Percentiles rank a stretch among this genome's conserved stretches.
These are phyloP conservation scores for Backusella westeae DNA, from an alignment of 192 early-diverging fungal species.

Conservation along the genomic window DNA sequence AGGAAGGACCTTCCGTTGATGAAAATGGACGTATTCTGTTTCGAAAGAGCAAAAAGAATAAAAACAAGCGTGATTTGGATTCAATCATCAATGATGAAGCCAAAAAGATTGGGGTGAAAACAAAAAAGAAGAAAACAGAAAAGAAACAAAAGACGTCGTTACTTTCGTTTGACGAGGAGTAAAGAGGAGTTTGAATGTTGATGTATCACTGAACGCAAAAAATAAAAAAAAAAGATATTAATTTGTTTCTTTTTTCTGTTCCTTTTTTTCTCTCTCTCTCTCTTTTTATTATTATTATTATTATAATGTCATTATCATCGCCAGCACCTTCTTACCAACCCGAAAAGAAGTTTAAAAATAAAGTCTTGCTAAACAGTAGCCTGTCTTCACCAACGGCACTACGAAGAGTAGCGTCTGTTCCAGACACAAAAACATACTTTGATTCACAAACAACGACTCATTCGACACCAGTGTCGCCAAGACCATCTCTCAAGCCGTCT, in stretches of 20 bases:
- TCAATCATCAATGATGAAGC: constrained; percentile 3
- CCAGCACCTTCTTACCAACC: constrained; percentile 27
- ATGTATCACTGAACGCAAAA: no score
- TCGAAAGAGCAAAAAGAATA: constrained; percentile 19
- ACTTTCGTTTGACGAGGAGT: constrained; percentile 27
- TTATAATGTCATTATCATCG: background rate
- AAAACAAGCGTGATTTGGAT: constrained; percentile 15
- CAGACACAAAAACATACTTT: constrained; percentile 10
- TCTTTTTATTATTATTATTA: background rate
- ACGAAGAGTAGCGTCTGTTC: constrained; percentile 9
- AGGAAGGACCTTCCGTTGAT: constrained; percentile 18
- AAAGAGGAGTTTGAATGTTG: background rate
- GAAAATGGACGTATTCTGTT: constrained; percentile 30
- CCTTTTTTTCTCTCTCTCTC: background rate
- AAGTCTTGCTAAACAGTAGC: background rate
- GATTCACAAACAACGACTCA: background rate
- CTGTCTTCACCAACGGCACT: background rate
- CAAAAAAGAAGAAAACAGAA: constrained; percentile 21
- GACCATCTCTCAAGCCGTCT: constrained; percentile 5
- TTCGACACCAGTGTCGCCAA: background rate
- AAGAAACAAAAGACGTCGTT: constrained; percentile 24
- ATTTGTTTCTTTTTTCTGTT: background rate
- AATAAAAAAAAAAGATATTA: background rate
- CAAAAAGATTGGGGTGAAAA: background rate
- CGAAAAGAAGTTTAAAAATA: background rate